Base-by-base conservation (phyloP, 345 rosid genomes). In the Conringia planisiliqua region DNA sequence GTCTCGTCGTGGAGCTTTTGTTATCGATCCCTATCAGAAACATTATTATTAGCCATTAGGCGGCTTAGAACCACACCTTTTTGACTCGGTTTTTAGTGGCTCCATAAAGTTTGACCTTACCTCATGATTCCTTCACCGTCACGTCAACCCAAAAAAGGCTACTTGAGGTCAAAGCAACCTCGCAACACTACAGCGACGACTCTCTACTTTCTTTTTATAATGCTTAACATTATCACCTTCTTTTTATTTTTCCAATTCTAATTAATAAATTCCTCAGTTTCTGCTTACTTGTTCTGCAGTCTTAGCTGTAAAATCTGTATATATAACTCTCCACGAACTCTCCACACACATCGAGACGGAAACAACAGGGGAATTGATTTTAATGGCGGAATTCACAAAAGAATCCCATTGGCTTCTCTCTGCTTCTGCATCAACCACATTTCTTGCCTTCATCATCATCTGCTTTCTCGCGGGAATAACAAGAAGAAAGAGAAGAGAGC, bases 91-190 rank as follows among this genome's bases (percentile, higher is more conserved):
- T 71, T 72, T 72, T 68, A 73, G 79, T 78, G 81, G 79, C 82
- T 79, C 82, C 72, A 70, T 74, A 79, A 79, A 62, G 58, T 73
- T 73, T 62, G 70, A 69, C 74, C 67, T 77, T 57, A 62, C 65
- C 68, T 64, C 14, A 71, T 58, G 30, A 48, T 76, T 71, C 48
- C 81, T 71, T 78, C 73, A 66, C 69, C 58, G 58, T 59, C 77
- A 72, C 81, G 81, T 66, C 26, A 78, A 24, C 77, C 81, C 43
- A 70, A 71, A 78, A 44, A 77, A 71, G 58, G 51, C 76, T 78
- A 72, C 81, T 78, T 78, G 81, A 42, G 73, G 65, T 78, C 81
- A 72, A 78, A 78, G 81, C 65, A 39, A 78, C 77, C 73, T 72
- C 77, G 24, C 77, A 50, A 71, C 62, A 72, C 77, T 71, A 62